Base-by-base conservation (phyloP, 75 land plant species). In the Cupressus sempervirens region DNA sequence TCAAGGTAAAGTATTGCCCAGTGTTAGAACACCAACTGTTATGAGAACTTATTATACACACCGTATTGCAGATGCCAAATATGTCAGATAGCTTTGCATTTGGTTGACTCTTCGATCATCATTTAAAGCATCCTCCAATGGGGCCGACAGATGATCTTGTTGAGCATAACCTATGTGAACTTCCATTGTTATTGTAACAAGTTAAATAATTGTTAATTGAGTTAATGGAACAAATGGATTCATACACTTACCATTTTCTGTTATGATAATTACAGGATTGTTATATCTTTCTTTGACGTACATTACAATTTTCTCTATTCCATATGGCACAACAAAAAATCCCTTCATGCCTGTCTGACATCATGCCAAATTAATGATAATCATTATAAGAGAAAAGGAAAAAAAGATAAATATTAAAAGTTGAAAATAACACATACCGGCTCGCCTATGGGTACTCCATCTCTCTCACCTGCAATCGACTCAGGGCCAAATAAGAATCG, bases 301-400 rank as follows among this genome's bases (percentile, higher is more conserved):
- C 34, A 73, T 35, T 0, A 93, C 70, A 11, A 87, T 68, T 79
- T 88, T 85, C 38, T 89, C 87, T 82, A 93, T 84, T 2, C 94
- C 94, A 82, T 86, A 83, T 62, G 94, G 94, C 16, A 89, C 91
- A 7, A 91, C 85, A 72, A 83, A 91, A n/a, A 86, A 84, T 11
- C 73, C 67, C 7, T n/a, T 15, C 67, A 84, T 85, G 7, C 80
- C 91, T 3, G 87, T 88, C 92, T 91, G 82, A 77, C 30, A 72
- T 11, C 30, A 72, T 11, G 12, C 32, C 35, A 72, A 50, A 50
- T 12, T 50, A 50, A 50, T 50, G 53, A 50, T 50, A 50, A 50
- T 50, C 53, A 12, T 50, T 50, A 12, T 50, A 1, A 14, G 12
- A 2, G 53, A 50, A 50, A 1, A 29, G 1, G 12, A 50, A 13